Base-by-base conservation (phyloP, 2,329 filamentous ascomycete genomes). In the Lachnellula subtilissima region DNA sequence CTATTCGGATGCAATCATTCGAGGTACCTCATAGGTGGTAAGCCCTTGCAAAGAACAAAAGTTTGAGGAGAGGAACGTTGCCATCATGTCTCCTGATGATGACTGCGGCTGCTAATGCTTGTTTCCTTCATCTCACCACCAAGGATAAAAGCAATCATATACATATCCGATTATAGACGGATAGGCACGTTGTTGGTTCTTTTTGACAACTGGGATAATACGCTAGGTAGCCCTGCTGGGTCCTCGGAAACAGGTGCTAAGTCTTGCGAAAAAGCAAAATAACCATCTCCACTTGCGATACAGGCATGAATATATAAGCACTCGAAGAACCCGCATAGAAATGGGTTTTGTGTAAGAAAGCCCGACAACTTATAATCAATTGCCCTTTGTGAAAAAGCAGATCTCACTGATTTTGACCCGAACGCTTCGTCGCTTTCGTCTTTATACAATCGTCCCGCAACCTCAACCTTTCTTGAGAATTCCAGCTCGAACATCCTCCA, bases 201-300 rank as follows among this genome's bases (percentile, higher is more conserved):
- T 46, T 22, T 47, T 50, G 49, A 36, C 32, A 50, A 52, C 32
- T 50, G 32, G 19, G 49, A 48, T 35, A 45, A 19, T 23, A 39
- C 45, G 50, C 50, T 46, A 50, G 50, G 51, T 47, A 57, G 32
- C 51, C 51, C 39, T 57, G 50, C 48, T 42, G 47, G 7, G 22
- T 48, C 32, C 51, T 22, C n/a, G 15, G 51, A 37, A 37, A 28
- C 19, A 47, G 45, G 49, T 53, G 53, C 54, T 49, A 55, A 40
- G 19, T 45, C 22, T 46, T 56, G 55, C 15, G 52, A 57, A 62
- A 64, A 64, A 62, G 56, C 52, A 59, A 62, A 58, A 32, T 32
- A 47, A 57, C 36, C 51, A 59, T 58, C 52, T 58, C 54, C 56
- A 52, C 52, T 22, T 32, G 23, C 46, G 50, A 46, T 48, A 59